Conservation (phyloP, 306 rosid species). For the Betula pendula region DNA sequence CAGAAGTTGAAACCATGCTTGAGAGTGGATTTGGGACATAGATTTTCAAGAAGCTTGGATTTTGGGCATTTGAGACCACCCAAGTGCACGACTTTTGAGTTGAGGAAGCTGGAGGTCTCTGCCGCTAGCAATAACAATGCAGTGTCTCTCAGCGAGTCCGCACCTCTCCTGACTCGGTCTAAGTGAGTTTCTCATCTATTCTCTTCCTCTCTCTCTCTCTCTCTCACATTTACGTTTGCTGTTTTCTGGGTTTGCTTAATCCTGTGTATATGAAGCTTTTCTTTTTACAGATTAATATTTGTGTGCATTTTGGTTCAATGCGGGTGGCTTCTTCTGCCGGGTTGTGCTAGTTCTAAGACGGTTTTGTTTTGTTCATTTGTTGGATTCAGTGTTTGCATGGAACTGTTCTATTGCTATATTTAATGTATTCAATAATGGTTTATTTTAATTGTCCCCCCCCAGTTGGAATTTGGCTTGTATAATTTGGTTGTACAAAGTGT, state of each 20-base stretch:
- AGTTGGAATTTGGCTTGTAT: not conserved
- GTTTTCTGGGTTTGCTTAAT: conserved; percentile 3
- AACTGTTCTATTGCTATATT: conserved; percentile 17
- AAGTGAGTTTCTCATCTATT: conserved; percentile 24
- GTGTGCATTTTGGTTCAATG: not conserved
- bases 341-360: not conserved
- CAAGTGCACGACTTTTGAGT: conserved; percentile 24
- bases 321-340: not conserved
- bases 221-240: not conserved
- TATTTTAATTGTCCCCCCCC: not conserved
- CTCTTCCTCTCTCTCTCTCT: not conserved
- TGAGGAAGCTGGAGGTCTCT: conserved; percentile 26
- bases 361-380: not conserved
- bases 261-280: not conserved
- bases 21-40: conserved; percentile 15
- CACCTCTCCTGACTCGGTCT: conserved; percentile 27
- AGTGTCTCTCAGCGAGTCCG: conserved; percentile 28
- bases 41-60: conserved; percentile 26
- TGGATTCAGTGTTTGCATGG: conserved; percentile 10
- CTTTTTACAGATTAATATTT: not conserved
- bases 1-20: conserved; percentile 13
- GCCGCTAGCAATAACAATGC: conserved; percentile 31
- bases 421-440: not conserved
- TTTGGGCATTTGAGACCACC: conserved; percentile 8
- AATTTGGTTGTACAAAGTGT: not conserved